Evolutionary conservation across 768 basidiomycete species (phyloP).

Genomic region (Porphyrellus cyaneotinctus): DNA sequence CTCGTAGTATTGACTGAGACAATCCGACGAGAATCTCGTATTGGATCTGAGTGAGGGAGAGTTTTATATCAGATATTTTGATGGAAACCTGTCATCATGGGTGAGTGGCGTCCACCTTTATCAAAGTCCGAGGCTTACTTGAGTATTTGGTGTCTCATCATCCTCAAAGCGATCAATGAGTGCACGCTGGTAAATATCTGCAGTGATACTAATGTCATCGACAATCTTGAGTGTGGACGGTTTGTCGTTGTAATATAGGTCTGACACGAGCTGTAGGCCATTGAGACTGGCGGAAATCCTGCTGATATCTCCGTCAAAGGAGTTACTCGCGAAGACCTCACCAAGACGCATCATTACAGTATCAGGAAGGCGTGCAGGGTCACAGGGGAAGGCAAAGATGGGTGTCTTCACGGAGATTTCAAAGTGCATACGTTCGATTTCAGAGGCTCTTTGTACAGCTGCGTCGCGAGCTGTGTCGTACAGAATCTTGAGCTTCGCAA

Average conservation of each 20-base stretch:
- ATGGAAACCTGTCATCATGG: conserved; percentile 51
- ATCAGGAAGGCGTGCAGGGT: conserved; percentile 59
- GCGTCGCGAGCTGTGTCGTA: conserved; percentile 93
- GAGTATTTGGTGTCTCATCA: conserved; percentile 60
- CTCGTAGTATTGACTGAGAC: conserved; percentile 62
- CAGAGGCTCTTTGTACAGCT: conserved; percentile 89
- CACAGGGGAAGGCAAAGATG: conserved; percentile 82
- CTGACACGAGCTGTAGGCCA: conserved; percentile 82
- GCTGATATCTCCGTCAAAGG: conserved; percentile 51
- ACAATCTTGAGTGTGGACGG: conserved; percentile 75
- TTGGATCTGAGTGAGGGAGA: conserved; percentile 81
- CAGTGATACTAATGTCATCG: conserved; percentile 77
- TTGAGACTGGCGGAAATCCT: conserved; percentile 70
- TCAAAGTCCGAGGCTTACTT: conserved; percentile 45
- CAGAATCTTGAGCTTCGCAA: conserved; percentile 87
- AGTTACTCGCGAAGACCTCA: conserved; percentile 80
- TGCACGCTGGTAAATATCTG: conserved; percentile 62
- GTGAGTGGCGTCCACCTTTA: conserved; percentile 3
- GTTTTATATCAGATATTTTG: conserved; percentile 76
- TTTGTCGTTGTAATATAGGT: conserved; percentile 46
- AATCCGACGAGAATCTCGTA: conserved; percentile 69
- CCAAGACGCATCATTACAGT: conserved; percentile 79
- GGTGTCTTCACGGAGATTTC: conserved; percentile 88
- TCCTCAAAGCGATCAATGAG: conserved; percentile 51
- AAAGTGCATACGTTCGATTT: conserved; percentile 92